Base-by-base conservation (phyloP, 305 asterid genomes). In the Fraxinus velutina region DNA sequence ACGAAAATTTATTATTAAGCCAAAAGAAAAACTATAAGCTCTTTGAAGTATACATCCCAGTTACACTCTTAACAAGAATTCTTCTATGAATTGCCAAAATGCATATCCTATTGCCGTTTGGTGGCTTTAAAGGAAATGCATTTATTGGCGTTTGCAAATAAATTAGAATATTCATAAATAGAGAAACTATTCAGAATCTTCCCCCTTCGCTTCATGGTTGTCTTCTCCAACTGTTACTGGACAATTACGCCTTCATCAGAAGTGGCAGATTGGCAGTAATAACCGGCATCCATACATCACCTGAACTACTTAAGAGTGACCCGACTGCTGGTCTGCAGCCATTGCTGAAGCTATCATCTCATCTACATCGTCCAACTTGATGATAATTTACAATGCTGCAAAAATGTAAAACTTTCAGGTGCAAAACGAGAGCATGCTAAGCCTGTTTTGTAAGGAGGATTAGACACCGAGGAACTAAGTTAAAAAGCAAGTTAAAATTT, bases 331-430 rank as follows among this genome's bases (percentile, higher is more conserved):
- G 83, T 24, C 97, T 2, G 84, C 81, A 19, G 97, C 94, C 91
- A 92, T 90, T 2, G 97, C 86, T 22, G 96, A 89, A 73, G 98
- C 91, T 89, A 94, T 88, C 94, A 92, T 85, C 89, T 90, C 92
- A 60, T 93, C 97, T 37, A 94, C 96, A 21, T 91, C 78, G 42
- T 92, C 97, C 32, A 94, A 94, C 86, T 91, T 62, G 89, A 91
- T 0, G 98, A 95, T 71, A 95, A 83, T 87, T 39, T 39, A 39
- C 50, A 9, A 9, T 39, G 50, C 3, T 6, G 50, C 13, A 3
- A 1, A 7, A 8, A 1, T 1, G 50, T 8, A 39, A 39, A 39
- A 39, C 50, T 9, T 39, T 0, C 4, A 39, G 15, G 50, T 8
- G 4, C 10, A 6, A 2, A 32, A 32, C 4, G 5, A 32, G 34